Evolutionary conservation across 75 land plant genomes (phyloP), one percentile per base, ranked within the genome.

Genomic region (Isoetes taiwanensis): DNA sequence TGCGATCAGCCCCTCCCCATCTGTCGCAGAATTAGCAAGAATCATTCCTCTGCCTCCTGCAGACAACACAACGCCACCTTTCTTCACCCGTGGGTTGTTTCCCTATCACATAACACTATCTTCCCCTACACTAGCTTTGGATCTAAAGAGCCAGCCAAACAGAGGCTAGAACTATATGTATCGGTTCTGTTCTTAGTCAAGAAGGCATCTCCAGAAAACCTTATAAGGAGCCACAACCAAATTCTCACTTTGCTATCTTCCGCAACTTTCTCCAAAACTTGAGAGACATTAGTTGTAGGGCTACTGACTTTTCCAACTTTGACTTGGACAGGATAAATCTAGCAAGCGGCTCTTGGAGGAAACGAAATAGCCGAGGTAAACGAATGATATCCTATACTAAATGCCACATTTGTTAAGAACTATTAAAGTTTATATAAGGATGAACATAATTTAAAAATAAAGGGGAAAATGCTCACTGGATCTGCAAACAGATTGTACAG

Each of bases 301-400:
- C 77, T 71, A 60, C 86, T 83, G 25, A 83, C 83, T 80, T 74
- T 80, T 28, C 86, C 86, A 54, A 83, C 86, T 58, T 83, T 83
- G 27, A 83, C 80, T 50, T 68, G 83, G 14, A 83, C 76, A 30
- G 86, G 86, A 14, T 71, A 56, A 23, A 26, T 48, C 48, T 78
- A 32, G 99, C 99, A 71, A 94, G 73, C 2, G 96, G 96, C 66
- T 75, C 74, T 50, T 94, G 99, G 61, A 94, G 79, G 68, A 94
- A 89, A 1, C 83, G 76, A 42, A 94, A 87, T 56, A 89, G 50
- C 41, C 84, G 76, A 19, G 99, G 99, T 21, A 94, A 74, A 37
- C 99, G 79, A 42, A 94, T 94, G 33, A 94, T 94, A 43, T 94
- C 99, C 99, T 93, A 68, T 20, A 17, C 32, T 41, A 55, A 32